Percentiles rank a stretch among this genome's conserved stretches.
Conservation (phyloP, 176 grass and related monocot genomes). For the Luzula sylvatica region DNA sequence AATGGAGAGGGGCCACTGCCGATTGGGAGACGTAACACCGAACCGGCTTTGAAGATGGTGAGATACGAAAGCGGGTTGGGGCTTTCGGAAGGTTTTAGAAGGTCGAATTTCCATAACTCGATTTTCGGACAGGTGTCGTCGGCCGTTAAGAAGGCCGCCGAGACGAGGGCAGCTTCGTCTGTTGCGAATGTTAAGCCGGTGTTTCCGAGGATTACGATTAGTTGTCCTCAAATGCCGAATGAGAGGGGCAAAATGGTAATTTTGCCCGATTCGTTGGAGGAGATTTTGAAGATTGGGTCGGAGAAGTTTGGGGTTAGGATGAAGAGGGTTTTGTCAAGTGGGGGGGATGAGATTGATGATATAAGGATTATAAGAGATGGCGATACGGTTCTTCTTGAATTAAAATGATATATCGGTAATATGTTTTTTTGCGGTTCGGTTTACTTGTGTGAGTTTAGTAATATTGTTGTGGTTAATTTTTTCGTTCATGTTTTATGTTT, state of each 20-base stretch:
- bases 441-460: no score
- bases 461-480: no score
- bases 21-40: conserved; percentile 54
- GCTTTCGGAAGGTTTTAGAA: conserved; percentile 22
- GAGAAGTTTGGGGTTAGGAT: conserved; percentile 41
- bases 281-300: conserved; percentile 53
- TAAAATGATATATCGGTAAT: no score
- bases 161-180: conserved; percentile 6
- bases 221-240: conserved; percentile 47
- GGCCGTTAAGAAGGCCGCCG: conserved; percentile 16
- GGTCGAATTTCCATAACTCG: conserved; percentile 74
- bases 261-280: conserved; percentile 51
- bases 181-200: neutral
- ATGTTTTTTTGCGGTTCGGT: no score
- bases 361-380: conserved; percentile 71
- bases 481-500: no score
- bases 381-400: conserved; percentile 53
- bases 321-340: conserved; percentile 46
- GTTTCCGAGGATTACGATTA: conserved; percentile 44
- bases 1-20: neutral
- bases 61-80: neutral
- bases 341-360: conserved; percentile 74
- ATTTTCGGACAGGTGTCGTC: conserved; percentile 63
- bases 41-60: conserved; percentile 27
- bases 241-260: conserved; percentile 42